Evolutionary conservation across 2,329 filamentous ascomycete genomes (phyloP).

Genomic region (Colletotrichum trifolii): DNA sequence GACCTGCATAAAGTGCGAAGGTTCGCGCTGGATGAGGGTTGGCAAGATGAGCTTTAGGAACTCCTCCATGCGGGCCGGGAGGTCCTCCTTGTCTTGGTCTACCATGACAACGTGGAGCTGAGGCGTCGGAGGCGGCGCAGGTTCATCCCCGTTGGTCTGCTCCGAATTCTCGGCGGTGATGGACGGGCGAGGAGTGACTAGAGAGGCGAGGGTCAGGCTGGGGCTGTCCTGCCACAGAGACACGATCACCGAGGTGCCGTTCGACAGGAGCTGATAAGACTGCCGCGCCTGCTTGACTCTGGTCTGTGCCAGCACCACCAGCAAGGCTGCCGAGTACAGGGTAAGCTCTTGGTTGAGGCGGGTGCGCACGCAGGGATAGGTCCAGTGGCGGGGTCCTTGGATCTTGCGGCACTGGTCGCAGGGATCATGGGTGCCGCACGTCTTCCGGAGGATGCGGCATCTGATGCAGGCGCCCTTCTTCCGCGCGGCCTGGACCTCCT

Average conservation of each 20-base stretch:
- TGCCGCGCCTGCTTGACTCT: slow-evolving; percentile 67
- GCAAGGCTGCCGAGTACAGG: slow-evolving; percentile 72
- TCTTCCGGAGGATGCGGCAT: slow-evolving; percentile 74
- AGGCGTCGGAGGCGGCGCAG: neutral
- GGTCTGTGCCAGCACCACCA: slow-evolving; percentile 70
- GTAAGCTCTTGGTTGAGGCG: slow-evolving; percentile 71
- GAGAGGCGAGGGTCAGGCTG: slow-evolving; percentile 34
- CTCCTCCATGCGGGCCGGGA: slow-evolving; percentile 67
- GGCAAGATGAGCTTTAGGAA: slow-evolving; percentile 70
- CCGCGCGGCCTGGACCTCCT: slow-evolving; percentile 73
- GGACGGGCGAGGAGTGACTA: slow-evolving; percentile 34
- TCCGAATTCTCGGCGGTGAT: slow-evolving; percentile 9
- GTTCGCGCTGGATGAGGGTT: slow-evolving; percentile 68
- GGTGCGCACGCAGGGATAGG: slow-evolving; percentile 70
- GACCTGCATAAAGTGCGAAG: slow-evolving; percentile 68
- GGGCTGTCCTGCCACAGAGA: slow-evolving; percentile 37
- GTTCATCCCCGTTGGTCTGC: slow-evolving; percentile 33
- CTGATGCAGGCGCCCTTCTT: slow-evolving; percentile 74
- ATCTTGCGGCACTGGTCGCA: slow-evolving; percentile 74
- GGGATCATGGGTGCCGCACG: slow-evolving; percentile 71
- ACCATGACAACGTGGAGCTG: slow-evolving; percentile 62
- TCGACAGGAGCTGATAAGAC: slow-evolving; percentile 59
- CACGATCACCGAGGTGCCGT: slow-evolving; percentile 49
- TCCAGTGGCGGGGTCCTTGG: slow-evolving; percentile 73
- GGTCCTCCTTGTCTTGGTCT: slow-evolving; percentile 70